phyloP scores from a whole-genome alignment of 1,284 basidiomycete species.

The Boletus semigastroideus region DNA sequence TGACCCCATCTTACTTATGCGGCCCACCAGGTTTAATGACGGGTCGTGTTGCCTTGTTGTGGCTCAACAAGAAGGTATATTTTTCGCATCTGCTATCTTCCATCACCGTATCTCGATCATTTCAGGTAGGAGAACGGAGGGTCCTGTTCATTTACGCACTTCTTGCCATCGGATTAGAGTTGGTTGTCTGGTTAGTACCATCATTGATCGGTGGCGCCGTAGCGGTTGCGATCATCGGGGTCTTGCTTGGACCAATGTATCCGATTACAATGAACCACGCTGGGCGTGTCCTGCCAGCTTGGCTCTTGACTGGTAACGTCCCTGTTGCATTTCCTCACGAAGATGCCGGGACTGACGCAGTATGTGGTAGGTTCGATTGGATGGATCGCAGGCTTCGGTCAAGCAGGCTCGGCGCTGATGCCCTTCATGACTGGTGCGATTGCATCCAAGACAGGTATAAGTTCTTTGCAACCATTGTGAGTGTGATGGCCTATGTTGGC shows the following conservation, averaged over 20 bases:
- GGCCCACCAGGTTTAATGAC: slow-evolving; percentile 24
- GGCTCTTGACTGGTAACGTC: slow-evolving; percentile 46
- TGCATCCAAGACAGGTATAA: slow-evolving; percentile 48
- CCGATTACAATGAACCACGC: slow-evolving; percentile 54
- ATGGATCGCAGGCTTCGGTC: slow-evolving; percentile 55
- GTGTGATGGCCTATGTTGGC: slow-evolving; percentile 22
- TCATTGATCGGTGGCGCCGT: slow-evolving; percentile 52
- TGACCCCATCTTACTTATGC: neutral
- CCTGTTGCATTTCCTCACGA: neutral
- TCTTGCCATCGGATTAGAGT: slow-evolving; percentile 48
- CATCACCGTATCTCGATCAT: neutral
- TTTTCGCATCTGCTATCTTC: neutral
- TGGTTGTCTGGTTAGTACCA: slow-evolving; percentile 60
- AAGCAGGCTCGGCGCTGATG: slow-evolving; percentile 51
- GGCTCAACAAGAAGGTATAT: slow-evolving; percentile 30
- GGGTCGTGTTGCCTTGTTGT: slow-evolving; percentile 30
- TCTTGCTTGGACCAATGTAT: slow-evolving; percentile 55
- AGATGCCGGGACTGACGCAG: neutral
- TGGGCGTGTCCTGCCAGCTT: slow-evolving; percentile 46
- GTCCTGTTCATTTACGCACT: slow-evolving; percentile 32
- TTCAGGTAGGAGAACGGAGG: slow-evolving; percentile 31
- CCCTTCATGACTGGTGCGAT: slow-evolving; percentile 60
- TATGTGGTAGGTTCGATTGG: slow-evolving; percentile 41
- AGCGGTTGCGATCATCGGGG: slow-evolving; percentile 53
- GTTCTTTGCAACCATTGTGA: slow-evolving; percentile 55